These are phyloP conservation scores for Leccinum subspadiceum DNA, from an alignment of 1,284 basidiomycete genomes.

Conservation along the genomic window DNA sequence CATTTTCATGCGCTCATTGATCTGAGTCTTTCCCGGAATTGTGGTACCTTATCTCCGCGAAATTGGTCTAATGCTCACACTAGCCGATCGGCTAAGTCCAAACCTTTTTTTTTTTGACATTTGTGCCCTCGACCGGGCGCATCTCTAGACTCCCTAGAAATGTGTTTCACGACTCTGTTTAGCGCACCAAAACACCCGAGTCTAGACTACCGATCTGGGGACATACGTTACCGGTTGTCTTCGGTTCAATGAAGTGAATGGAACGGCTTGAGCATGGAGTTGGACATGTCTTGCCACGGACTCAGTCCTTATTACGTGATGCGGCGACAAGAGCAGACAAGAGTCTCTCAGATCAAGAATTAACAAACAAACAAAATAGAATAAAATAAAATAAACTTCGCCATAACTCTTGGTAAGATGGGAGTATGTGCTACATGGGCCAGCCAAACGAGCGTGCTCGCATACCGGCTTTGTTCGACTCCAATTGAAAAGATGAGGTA, in stretches of 20 bases:
- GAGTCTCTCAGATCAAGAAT: neutral
- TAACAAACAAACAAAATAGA: neutral
- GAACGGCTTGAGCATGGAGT: neutral
- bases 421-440: neutral
- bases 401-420: neutral
- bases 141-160: neutral
- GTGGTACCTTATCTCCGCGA: conserved; percentile 26
- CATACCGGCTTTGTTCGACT: neutral
- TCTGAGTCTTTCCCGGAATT: neutral
- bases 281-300: neutral
- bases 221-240: neutral
- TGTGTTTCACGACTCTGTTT: neutral
- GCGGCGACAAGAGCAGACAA: neutral
- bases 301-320: neutral
- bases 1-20: conserved; percentile 7
- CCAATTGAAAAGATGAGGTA: neutral
- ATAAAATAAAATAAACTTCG: neutral
- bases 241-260: neutral
- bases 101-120: neutral
- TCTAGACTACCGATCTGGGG: neutral
- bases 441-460: neutral
- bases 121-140: neutral
- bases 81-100: conserved; percentile 13
- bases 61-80: neutral
- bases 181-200: neutral